Percentiles rank a stretch among this genome's conserved stretches.
These are phyloP conservation scores for Umbelopsis ramanniana DNA, from an alignment of 192 early-diverging fungal species.

Conservation along the genomic window DNA sequence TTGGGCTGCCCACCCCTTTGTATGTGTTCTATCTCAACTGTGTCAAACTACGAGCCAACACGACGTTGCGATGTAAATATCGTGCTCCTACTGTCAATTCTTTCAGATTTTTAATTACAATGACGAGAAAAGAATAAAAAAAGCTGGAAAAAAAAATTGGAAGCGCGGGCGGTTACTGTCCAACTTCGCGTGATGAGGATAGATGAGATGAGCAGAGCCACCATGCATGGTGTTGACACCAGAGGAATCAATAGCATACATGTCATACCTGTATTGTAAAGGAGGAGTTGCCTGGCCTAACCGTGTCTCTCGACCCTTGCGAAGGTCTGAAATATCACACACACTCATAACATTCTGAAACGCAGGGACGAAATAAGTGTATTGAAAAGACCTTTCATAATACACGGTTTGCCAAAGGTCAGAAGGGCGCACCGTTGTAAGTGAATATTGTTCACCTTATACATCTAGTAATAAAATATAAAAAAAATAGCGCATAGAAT, in stretches of 20 bases:
- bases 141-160: too few relatives aligned
- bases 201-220: too few relatives aligned
- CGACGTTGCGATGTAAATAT: slow-evolving; percentile 19
- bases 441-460: slow-evolving; percentile 14
- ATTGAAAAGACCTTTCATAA: slow-evolving; percentile 22
- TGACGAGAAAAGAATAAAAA: neutral
- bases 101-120: neutral
- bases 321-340: too few relatives aligned
- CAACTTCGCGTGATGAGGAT: too few relatives aligned
- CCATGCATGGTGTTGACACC: too few relatives aligned
- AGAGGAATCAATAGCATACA: too few relatives aligned
- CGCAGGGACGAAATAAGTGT: neutral
- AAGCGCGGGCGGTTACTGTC: too few relatives aligned
- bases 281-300: too few relatives aligned
- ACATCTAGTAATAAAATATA: neutral
- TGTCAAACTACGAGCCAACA: slow-evolving; percentile 19
- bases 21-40: slow-evolving; percentile 5
- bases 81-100: slow-evolving; percentile 13
- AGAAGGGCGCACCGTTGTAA: slow-evolving; percentile 17
- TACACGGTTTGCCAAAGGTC: slow-evolving; percentile 23
- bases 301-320: too few relatives aligned
- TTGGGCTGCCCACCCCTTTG: neutral
- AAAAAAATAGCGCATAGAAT: neutral
- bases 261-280: too few relatives aligned
- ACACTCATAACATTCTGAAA: neutral